These are phyloP conservation scores for Penicillium sp. DNA, from an alignment of 2,329 filamentous ascomycete genomes.

Conservation along the genomic window DNA sequence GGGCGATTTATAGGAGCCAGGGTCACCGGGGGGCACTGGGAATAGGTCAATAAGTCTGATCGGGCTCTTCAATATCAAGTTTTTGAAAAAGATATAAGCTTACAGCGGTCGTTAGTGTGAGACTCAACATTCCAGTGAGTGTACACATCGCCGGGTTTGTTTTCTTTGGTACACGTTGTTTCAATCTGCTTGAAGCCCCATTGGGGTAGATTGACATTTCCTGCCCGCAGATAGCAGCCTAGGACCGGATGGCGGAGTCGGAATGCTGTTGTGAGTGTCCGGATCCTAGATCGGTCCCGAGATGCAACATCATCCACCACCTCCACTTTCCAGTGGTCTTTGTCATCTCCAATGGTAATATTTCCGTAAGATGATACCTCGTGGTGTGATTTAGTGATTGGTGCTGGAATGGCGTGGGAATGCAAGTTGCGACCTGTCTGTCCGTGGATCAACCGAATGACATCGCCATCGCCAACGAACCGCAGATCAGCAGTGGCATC, in stretches of 20 bases:
- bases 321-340: slow-evolving; percentile 95
- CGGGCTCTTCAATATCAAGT: background rate
- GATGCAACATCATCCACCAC: slow-evolving; percentile 87
- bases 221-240: slow-evolving; percentile 90
- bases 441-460: slow-evolving; percentile 84
- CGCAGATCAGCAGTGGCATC: slow-evolving; percentile 67
- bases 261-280: slow-evolving; percentile 91
- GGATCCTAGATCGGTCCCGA: slow-evolving; percentile 76
- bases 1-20: slow-evolving; percentile 90
- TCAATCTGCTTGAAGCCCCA: slow-evolving; percentile 99
- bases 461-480: slow-evolving; percentile 73
- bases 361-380: slow-evolving; percentile 98
- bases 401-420: slow-evolving; percentile 85
- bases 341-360: slow-evolving; percentile 89
- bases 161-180: slow-evolving; percentile 88
- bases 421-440: slow-evolving; percentile 97
- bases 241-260: slow-evolving; percentile 77
- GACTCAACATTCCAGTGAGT: slow-evolving; percentile 99
- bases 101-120: slow-evolving; percentile 89
- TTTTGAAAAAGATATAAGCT: slow-evolving; percentile 40
- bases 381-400: slow-evolving; percentile 81
- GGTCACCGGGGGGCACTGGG: slow-evolving; percentile 79
- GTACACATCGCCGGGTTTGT: slow-evolving; percentile 88
- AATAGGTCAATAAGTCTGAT: slow-evolving; percentile 9
- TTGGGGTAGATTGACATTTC: slow-evolving; percentile 93